Base-by-base conservation (phyloP, 208 protist genomes). In the Trypanosoma lewisi region DNA sequence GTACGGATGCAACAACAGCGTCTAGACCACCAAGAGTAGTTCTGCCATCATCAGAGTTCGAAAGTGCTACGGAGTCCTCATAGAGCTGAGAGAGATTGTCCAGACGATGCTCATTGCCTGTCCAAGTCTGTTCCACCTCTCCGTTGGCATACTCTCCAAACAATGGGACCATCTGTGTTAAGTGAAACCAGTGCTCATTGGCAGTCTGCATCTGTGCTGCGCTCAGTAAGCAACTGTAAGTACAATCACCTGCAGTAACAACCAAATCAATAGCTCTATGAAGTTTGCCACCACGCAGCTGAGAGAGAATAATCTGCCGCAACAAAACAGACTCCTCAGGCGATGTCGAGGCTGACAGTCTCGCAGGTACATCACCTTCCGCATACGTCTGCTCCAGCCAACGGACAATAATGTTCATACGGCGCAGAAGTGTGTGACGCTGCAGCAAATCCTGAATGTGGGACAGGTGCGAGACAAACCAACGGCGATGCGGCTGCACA, bases 101-200 rank as follows among this genome's bases (percentile, higher is more conserved):
- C 8, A 94, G 70, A 27, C 88, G 82, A 50, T 79, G 74, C 41
- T 87, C 74, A 65, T 94, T 94, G 54, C 82, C 80, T 14, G 66
- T 75, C 83, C 84, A 90, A 14, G 31, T 36, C 33, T 64, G 66
- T 8, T 80, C 72, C 44, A 87, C 47, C 55, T 87, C 77, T 17
- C 85, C 78, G 53, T 86, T 75, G n/a, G 72, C 82, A 74, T 94
- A 94, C 74, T 94, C 88, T 23, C 85, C 85, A 55, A 94, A 94
- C 12, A 94, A 75, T 9, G 88, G 85, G 41, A 89, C 83, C 12
- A 83, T 30, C 1, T 63, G 65, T 7, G 88, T 90, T 17, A 71
- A 53, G 44, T 70, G 51, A 52, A 80, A 73, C 85, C 88, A 94
- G 57, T 80, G 66, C 71, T 94, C 88, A 41, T 36, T 51, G 60